Percentiles rank a stretch among this genome's conserved stretches.
Conservation (phyloP, 2,329 filamentous ascomycete genomes). For the Coniochaeta sp. region DNA sequence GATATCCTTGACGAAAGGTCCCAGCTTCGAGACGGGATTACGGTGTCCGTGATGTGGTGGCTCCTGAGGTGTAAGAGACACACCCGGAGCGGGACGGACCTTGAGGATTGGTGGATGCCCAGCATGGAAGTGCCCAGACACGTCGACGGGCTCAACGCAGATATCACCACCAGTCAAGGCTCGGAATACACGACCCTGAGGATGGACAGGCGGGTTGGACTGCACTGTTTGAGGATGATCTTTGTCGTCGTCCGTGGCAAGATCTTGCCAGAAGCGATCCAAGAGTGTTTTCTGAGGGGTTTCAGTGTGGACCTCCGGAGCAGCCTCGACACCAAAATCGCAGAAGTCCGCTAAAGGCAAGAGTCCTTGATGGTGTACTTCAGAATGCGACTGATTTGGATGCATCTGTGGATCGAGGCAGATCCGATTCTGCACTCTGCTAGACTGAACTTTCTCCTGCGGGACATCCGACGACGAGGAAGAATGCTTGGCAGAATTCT, state of each 20-base stretch:
- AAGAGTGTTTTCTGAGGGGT: background rate
- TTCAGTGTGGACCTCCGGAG: background rate
- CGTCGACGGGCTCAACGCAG: background rate
- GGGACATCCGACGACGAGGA: background rate
- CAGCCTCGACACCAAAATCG: background rate
- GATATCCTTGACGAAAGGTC: background rate
- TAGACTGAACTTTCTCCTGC: background rate
- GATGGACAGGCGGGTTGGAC: background rate
- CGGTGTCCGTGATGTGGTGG: background rate
- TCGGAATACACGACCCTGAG: background rate
- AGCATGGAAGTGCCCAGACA: background rate
- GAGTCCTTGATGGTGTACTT: background rate
- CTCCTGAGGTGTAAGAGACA: background rate
- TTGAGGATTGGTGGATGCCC: background rate
- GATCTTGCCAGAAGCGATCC: background rate
- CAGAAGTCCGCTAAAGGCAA: background rate
- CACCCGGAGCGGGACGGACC: background rate
- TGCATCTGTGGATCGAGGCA: background rate
- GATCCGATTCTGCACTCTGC: background rate
- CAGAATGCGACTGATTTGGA: background rate
- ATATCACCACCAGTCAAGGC: slow-evolving; percentile 1
- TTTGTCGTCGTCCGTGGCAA: background rate
- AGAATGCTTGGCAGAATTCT: background rate
- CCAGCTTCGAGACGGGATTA: background rate
- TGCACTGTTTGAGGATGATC: background rate